phyloP scores from a whole-genome alignment of 1,284 basidiomycete species.

The Xerocomus nothofagi region DNA sequence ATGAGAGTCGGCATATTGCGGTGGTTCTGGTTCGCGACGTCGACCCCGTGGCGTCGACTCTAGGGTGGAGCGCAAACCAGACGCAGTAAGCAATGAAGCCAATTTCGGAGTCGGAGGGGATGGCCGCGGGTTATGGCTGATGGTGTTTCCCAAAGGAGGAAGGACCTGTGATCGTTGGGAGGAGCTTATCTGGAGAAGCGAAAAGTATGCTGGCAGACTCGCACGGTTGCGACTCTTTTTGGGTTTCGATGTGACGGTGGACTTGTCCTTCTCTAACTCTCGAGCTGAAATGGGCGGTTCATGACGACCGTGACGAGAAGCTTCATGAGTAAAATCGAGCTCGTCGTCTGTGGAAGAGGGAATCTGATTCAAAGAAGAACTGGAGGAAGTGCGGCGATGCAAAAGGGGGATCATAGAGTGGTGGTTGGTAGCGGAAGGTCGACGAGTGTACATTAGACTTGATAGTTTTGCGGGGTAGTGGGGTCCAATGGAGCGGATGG shows the following conservation, averaged over 20 bases:
- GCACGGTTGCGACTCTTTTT: slow-evolving; percentile 64
- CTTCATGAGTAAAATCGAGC: slow-evolving; percentile 38
- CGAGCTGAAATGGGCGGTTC: slow-evolving; percentile 27
- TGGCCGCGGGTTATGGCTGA: slow-evolving; percentile 39
- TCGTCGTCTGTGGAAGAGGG: slow-evolving; percentile 45
- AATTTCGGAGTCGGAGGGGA: slow-evolving; percentile 61
- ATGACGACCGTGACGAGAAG: slow-evolving; percentile 23
- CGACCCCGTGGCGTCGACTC: slow-evolving; percentile 52
- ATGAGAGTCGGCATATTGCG: slow-evolving; percentile 39
- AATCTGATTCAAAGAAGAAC: slow-evolving; percentile 42
- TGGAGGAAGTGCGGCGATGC: slow-evolving; percentile 50
- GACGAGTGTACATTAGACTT: slow-evolving; percentile 60
- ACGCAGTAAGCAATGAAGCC: slow-evolving; percentile 33
- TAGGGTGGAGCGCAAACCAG: slow-evolving; percentile 31
- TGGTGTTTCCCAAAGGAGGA: slow-evolving; percentile 50
- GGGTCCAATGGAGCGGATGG: slow-evolving; percentile 39
- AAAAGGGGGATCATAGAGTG: slow-evolving; percentile 58
- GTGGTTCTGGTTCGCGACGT: slow-evolving; percentile 41
- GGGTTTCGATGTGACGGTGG: slow-evolving; percentile 44
- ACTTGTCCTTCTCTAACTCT: slow-evolving; percentile 35
- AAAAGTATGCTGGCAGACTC: slow-evolving; percentile 75
- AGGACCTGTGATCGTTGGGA: slow-evolving; percentile 43
- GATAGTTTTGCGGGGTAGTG: slow-evolving; percentile 37
- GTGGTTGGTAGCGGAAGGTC: slow-evolving; percentile 70
- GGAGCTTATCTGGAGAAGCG: slow-evolving; percentile 57